Conservation (phyloP, 2,329 filamentous ascomycete genomes). For the Talaromyces sp. region DNA sequence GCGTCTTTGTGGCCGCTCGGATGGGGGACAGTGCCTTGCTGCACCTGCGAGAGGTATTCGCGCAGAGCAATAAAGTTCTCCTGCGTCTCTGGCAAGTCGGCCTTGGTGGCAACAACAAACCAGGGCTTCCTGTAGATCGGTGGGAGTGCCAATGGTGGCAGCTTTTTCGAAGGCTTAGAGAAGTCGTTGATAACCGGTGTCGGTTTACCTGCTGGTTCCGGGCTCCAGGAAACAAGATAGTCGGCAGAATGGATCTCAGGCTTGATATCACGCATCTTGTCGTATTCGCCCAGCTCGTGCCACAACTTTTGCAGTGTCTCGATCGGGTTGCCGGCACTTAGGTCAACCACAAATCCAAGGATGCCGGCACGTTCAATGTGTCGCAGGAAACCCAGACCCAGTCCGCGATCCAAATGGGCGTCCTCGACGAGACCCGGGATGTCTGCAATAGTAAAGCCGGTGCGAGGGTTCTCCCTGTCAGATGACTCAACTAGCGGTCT, state of each 20-base stretch:
- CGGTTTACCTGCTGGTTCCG: neutral
- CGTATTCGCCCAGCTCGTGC: constrained; percentile 86
- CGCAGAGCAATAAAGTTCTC: constrained; percentile 68
- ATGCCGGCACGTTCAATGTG: constrained; percentile 93
- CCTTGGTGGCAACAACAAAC: constrained; percentile 94
- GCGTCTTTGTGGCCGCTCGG: constrained; percentile 68
- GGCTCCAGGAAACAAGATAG: constrained; percentile 53
- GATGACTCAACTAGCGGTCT: constrained; percentile 54
- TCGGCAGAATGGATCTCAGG: constrained; percentile 56
- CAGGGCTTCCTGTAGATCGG: constrained; percentile 90
- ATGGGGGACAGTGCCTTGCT: constrained; percentile 59
- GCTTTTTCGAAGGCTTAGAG: constrained; percentile 10
- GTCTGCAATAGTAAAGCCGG: constrained; percentile 87
- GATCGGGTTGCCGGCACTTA: constrained; percentile 74
- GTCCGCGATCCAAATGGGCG: constrained; percentile 83
- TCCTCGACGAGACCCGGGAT: constrained; percentile 91
- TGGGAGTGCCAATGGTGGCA: constrained; percentile 51
- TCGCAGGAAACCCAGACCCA: constrained; percentile 85
- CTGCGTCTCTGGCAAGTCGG: constrained; percentile 73
- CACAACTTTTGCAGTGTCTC: constrained; percentile 74
- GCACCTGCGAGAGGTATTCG: constrained; percentile 64
- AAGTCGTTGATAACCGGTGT: neutral
- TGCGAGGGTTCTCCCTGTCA: constrained; percentile 54
- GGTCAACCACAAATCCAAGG: constrained; percentile 87
- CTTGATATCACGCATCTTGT: constrained; percentile 71